phyloP scores from a whole-genome alignment of 2,329 filamentous ascomycete genomes.

The Apiospora aurea region DNA sequence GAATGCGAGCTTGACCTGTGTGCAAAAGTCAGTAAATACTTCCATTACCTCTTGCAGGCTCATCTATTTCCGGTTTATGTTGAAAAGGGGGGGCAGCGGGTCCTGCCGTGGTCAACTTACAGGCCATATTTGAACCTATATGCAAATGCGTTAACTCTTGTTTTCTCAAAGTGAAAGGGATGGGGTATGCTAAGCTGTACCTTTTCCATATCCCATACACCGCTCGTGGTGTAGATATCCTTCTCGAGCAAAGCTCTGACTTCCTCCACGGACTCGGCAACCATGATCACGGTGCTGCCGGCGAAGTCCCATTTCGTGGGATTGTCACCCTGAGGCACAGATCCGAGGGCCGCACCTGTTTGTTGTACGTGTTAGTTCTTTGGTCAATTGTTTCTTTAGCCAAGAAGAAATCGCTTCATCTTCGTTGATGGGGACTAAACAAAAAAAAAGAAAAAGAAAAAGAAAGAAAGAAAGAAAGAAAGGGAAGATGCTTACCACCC shows the following conservation, averaged over 20 bases:
- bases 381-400: background rate
- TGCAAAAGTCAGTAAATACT: background rate
- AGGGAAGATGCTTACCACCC: conserved; percentile 59
- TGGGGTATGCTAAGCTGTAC: conserved; percentile 44
- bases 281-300: conserved; percentile 74
- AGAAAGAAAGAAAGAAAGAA: background rate
- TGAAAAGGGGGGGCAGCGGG: background rate
- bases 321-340: conserved; percentile 68
- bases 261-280: conserved; percentile 73
- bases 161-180: conserved; percentile 1
- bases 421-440: too few species aligned
- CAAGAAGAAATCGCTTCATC: background rate
- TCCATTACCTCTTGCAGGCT: background rate
- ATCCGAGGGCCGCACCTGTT: conserved; percentile 69
- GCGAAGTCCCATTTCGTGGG: conserved; percentile 70
- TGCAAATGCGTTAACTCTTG: background rate
- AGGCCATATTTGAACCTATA: conserved; percentile 58
- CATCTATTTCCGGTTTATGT: background rate
- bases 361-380: background rate
- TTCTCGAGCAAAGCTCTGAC: conserved; percentile 69
- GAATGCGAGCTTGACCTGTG: conserved; percentile 51
- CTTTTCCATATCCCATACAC: conserved; percentile 83
- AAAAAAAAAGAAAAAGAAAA: too few species aligned
- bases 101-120: conserved; percentile 37
- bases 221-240: conserved; percentile 75